Conservation (phyloP, 305 asterid species). For the Petunia hybrid region DNA sequence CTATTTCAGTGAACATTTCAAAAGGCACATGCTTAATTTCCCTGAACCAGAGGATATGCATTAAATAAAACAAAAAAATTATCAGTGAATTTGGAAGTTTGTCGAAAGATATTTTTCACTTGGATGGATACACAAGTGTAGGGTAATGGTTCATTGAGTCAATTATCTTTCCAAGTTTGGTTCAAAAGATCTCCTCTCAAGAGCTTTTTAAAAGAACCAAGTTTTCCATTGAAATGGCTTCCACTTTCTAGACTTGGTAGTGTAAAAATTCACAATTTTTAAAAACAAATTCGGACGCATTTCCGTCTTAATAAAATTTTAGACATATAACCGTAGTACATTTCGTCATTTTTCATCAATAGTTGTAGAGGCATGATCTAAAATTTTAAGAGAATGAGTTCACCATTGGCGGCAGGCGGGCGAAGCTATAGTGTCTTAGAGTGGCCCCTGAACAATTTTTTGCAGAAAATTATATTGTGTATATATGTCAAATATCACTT, state of each 20-base stretch:
- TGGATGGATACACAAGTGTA: constrained; percentile 42
- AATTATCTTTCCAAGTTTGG: constrained; percentile 49
- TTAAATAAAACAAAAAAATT: constrained; percentile 49
- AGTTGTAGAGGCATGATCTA: no score
- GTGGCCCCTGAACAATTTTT: no score
- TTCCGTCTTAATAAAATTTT: no score
- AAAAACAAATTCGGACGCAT: no score
- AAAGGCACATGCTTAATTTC: constrained; percentile 15
- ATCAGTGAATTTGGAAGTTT: constrained; percentile 58
- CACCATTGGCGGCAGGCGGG: no score
- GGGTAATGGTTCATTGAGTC: constrained; percentile 50
- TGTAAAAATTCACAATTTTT: no score
- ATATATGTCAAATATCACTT: no score
- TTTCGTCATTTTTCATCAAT: no score
- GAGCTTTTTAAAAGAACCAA: constrained; percentile 37
- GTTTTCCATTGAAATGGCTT: constrained; percentile 46
- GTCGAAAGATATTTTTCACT: constrained; percentile 48
- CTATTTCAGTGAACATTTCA: background rate
- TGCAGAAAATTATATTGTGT: no score
- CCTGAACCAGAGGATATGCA: constrained; percentile 24
- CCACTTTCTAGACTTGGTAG: constrained; percentile 31
- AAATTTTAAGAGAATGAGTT: no score
- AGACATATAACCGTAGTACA: no score
- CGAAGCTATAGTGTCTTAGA: no score
- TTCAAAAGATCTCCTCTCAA: constrained; percentile 2